Base-by-base conservation (phyloP, 2,329 filamentous ascomycete species). In the Graphiopsis chlorocephala region DNA sequence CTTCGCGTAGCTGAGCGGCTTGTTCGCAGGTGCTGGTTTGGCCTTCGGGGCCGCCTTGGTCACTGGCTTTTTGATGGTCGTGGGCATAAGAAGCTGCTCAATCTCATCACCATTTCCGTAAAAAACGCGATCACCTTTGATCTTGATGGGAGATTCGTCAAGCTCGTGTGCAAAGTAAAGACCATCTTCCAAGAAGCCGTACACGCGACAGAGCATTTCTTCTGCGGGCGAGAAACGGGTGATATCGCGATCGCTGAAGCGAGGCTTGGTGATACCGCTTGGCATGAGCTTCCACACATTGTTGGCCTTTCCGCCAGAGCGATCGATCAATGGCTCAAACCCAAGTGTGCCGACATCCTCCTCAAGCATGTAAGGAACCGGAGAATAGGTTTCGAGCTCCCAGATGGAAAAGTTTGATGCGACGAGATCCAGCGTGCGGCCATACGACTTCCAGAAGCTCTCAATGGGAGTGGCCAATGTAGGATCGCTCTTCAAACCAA, bases 321-420 rank as follows among this genome's bases (percentile, higher is more conserved):
- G 33, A 23, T 69, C 78, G 50, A 83, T 77, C 25, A 91, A 76
- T 0, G 89, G 88, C 68, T 82, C 80, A 72, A 91, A 91, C 0
- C 85, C 87, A 66, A 90, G 79, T 3, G 85, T 89, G 62, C 87
- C 85, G 64, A 85, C 84, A 72, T 91, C 89, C 73, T 91, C 89
- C 67, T 88, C 85, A 3, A 91, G 79, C 70, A 91, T 79, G 72
- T 91, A 90, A 14, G 82, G 78, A 29, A 88, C 77, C 45, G 82
- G 78, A 2, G 83, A 81, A 31, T 68, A 57, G 23, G 67, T 68
- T 10, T 74, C 73, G 29, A 90, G 79, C 48, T 83, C 79, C 56
- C 81, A 78, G 31, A 86, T 81, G 23, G 86, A 82, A 68, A 90
- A 90, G 20, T 81, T 83, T 2, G 83, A 70, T 10, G 82, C 82